Evolutionary conservation across 2,329 filamentous ascomycete genomes (phyloP).

Genomic region (Diaporthe sp.): DNA sequence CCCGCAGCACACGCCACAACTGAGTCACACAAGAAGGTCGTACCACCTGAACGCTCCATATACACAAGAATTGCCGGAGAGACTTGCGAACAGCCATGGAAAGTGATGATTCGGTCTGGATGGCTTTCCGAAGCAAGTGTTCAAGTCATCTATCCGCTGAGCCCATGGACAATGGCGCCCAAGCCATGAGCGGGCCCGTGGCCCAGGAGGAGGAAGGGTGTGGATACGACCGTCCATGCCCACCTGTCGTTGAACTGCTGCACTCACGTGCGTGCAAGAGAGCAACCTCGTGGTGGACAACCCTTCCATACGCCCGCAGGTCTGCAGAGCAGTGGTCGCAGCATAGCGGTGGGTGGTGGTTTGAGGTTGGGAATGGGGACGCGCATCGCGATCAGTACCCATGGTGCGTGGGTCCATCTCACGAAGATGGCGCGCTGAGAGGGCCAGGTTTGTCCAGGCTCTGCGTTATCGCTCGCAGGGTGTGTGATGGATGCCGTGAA

Average conservation of each 20-base stretch:
- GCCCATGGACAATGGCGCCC: background rate
- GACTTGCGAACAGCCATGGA: background rate
- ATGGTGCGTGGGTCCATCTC: background rate
- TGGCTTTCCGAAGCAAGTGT: background rate
- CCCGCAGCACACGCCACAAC: background rate
- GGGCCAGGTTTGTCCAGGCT: background rate
- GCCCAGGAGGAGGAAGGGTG: background rate
- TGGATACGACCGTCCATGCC: background rate
- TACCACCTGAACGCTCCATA: background rate
- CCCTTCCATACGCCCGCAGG: background rate
- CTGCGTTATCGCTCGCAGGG: background rate
- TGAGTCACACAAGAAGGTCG: no score
- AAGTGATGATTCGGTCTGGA: accelerated
- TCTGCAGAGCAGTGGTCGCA: background rate
- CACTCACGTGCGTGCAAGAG: background rate
- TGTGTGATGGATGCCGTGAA: background rate
- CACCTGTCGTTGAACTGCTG: no score
- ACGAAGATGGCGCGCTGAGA: no score
- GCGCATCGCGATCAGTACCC: background rate
- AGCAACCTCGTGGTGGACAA: background rate
- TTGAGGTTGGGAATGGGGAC: background rate
- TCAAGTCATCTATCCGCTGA: background rate
- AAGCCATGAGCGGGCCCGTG: no score
- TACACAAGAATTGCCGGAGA: background rate
- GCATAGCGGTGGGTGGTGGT: background rate